Conservation (phyloP, 345 rosid species). For the Citrus reticulata region DNA sequence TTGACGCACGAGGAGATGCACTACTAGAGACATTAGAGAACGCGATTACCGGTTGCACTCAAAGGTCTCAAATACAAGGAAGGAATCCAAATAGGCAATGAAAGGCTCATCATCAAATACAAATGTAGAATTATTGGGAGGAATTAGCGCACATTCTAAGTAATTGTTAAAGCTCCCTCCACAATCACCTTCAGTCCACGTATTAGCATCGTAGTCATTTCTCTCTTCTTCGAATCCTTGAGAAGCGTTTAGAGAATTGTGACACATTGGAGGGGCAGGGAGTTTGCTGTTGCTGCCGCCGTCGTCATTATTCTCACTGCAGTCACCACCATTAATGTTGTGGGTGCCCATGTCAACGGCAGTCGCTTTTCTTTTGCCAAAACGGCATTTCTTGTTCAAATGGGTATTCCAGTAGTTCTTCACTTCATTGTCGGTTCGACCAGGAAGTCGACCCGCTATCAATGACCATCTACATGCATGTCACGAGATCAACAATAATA, state of each 20-base stretch:
- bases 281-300: too few species aligned
- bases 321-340: constrained; percentile 3
- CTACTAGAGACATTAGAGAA: neutral
- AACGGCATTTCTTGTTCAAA: constrained; percentile 54
- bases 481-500: too few species aligned
- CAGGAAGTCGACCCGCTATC: constrained; percentile 83
- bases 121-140: constrained; percentile 23
- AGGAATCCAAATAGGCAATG: constrained; percentile 44
- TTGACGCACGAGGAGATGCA: neutral
- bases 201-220: neutral
- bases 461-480: constrained; percentile 59
- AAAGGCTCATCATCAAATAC: constrained; percentile 39
- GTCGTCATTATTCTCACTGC: neutral
- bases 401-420: constrained; percentile 95
- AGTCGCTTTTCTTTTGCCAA: constrained; percentile 31
- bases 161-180: constrained; percentile 33
- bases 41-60: constrained; percentile 3
- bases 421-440: constrained; percentile 86
- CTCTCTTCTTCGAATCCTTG: constrained; percentile 14
- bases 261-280: too few species aligned
- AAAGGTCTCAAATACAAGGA: constrained; percentile 36
- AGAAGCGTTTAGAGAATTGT: neutral
- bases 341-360: constrained; percentile 3
- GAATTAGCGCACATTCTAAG: constrained; percentile 34
- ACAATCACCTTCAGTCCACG: constrained; percentile 31